phyloP scores from a whole-genome alignment of 805 yeast species.

The Spathaspora passalidarum region DNA sequence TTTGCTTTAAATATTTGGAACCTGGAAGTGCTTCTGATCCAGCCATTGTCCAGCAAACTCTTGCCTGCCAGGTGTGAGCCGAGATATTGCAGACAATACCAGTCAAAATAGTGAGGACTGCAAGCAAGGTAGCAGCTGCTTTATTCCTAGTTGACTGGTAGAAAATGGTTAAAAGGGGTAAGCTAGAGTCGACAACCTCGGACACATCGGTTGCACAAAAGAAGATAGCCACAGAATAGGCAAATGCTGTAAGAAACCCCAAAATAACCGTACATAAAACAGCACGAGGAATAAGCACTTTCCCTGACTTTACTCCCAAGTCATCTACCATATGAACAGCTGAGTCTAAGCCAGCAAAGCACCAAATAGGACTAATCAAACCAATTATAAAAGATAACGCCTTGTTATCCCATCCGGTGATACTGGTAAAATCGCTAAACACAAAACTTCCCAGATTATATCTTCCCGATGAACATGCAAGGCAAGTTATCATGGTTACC shows the following conservation, averaged over 20 bases:
- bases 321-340: conserved; percentile 75
- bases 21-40: too few relatives aligned
- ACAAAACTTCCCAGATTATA: too few relatives aligned
- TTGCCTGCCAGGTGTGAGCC: too few relatives aligned
- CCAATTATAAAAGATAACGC: too few relatives aligned
- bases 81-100: too few relatives aligned
- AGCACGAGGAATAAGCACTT: conserved; percentile 58
- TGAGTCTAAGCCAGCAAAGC: conserved; percentile 60
- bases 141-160: conserved; percentile 51
- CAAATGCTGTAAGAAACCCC: conserved; percentile 57
- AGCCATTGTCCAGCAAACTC: too few relatives aligned
- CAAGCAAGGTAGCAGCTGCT: conserved; percentile 54
- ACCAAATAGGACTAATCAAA: conserved; percentile 66
- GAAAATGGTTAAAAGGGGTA: conserved; percentile 62
- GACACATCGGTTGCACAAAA: conserved; percentile 54
- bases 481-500: too few relatives aligned
- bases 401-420: too few relatives aligned
- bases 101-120: conserved; percentile 46
- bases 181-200: conserved; percentile 43
- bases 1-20: too few relatives aligned
- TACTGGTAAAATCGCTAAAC: too few relatives aligned
- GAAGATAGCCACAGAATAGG: conserved; percentile 54
- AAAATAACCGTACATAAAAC: conserved; percentile 61
- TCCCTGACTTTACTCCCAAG: conserved; percentile 50
- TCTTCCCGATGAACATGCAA: too few relatives aligned